Evolutionary conservation across 2,329 filamentous ascomycete species (phyloP).

Genomic region (Hymenoscyphus scutula): DNA sequence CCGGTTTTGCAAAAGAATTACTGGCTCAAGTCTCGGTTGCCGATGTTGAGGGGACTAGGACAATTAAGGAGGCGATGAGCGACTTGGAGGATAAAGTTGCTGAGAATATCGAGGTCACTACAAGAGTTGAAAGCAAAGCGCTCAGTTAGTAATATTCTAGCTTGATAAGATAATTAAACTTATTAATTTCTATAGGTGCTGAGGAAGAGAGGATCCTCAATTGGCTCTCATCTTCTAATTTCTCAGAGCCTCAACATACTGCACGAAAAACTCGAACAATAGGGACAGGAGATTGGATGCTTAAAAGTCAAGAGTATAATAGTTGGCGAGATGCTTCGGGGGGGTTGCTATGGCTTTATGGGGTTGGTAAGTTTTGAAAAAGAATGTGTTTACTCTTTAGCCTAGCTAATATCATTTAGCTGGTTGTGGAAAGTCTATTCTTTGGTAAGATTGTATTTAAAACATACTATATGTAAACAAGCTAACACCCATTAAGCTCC

Average conservation of each 20-base stretch:
- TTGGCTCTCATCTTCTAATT: not conserved
- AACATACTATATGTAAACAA: not conserved
- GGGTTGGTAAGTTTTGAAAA: not conserved
- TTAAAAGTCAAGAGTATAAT: not conserved
- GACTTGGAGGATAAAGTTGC: not conserved
- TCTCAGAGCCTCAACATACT: not conserved
- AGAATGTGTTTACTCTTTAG: not conserved
- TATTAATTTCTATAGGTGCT: not conserved
- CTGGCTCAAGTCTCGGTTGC: not conserved
- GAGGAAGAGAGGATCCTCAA: slow-evolving; percentile 1
- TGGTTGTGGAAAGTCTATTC: slow-evolving; percentile 10
- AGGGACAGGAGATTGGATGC: not conserved
- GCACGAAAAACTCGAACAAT: not conserved
- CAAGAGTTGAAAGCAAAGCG: not conserved
- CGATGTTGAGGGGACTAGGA: not conserved
- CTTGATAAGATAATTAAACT: not conserved
- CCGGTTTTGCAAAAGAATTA: slow-evolving; percentile 13
- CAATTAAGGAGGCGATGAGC: not conserved
- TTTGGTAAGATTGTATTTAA: slow-evolving; percentile 2
- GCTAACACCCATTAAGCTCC: slow-evolving; percentile 9
- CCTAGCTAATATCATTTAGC: not conserved
- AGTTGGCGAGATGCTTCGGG: not conserved
- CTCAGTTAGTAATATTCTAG: not conserved
- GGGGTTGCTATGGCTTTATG: not conserved
- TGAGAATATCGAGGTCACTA: not conserved